These are phyloP conservation scores for Schwanniomyces sp. DNA, from an alignment of 805 yeast genomes.

Conservation along the genomic window DNA sequence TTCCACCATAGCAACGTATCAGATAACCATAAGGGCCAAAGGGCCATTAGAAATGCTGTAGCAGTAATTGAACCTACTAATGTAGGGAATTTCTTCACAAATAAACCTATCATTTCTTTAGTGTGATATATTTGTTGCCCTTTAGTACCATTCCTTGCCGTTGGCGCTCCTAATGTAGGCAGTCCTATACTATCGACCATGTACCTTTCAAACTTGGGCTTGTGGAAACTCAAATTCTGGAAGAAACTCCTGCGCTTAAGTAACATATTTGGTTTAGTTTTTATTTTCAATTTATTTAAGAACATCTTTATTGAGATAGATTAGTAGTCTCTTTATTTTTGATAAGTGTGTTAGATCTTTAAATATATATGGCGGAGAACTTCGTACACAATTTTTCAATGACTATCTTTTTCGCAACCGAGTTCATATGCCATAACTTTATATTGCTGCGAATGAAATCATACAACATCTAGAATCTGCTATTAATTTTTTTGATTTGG, in stretches of 20 bases:
- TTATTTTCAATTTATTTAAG: slow-evolving; percentile 14
- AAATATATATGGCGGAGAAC: neutral
- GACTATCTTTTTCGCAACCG: neutral
- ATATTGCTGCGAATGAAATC: neutral
- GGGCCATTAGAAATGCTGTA: neutral
- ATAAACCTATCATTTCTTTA: neutral
- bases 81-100: neutral
- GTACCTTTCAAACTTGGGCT: neutral
- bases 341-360: neutral
- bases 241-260: slow-evolving; percentile 1
- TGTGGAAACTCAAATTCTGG: slow-evolving; percentile 1
- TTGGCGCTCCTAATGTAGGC: slow-evolving; percentile 1
- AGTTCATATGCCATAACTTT: neutral
- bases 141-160: slow-evolving; percentile 7
- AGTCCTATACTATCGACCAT: neutral
- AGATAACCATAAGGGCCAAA: neutral
- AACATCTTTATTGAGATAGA: slow-evolving; percentile 13
- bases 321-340: too few species aligned
- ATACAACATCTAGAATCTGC: neutral
- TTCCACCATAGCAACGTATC: neutral
- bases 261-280: neutral
- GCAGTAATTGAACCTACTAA: neutral
- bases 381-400: neutral
- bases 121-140: slow-evolving; percentile 3
- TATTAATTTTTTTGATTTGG: too few species aligned